Evolutionary conservation across 192 early-diverging fungal species (phyloP).

Genomic region (Hyaloraphidium curvatum): DNA sequence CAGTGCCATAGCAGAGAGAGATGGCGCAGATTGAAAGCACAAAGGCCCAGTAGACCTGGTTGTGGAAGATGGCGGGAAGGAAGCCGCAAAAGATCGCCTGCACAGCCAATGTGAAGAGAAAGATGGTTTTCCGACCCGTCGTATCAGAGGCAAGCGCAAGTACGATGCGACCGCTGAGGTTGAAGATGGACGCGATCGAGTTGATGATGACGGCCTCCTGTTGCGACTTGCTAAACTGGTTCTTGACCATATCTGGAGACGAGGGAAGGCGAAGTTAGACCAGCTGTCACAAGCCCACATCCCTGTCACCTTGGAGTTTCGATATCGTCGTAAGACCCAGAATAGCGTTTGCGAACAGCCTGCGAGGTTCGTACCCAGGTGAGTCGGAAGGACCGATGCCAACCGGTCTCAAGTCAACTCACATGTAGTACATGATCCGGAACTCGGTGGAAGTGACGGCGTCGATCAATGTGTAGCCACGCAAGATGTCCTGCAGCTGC

Average conservation of each 20-base stretch:
- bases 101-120: background rate
- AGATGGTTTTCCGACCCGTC: background rate
- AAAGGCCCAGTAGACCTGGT: conserved; percentile 31
- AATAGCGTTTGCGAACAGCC: conserved; percentile 30
- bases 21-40: conserved; percentile 38
- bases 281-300: background rate
- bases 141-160: conserved; percentile 14
- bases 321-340: conserved; percentile 21
- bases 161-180: conserved; percentile 15
- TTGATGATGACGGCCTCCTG: conserved; percentile 16
- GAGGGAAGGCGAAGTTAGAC: background rate
- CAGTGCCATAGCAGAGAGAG: conserved; percentile 23
- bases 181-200: conserved; percentile 12
- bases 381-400: too few species aligned
- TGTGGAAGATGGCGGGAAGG: background rate
- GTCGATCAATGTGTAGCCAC: conserved; percentile 7
- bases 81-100: background rate
- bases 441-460: conserved; percentile 13
- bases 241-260: conserved; percentile 6
- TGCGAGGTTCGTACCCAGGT: too few species aligned
- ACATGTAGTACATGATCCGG: conserved; percentile 17
- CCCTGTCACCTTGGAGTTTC: conserved; percentile 16
- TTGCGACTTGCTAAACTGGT: conserved; percentile 10
- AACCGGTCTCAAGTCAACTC: too few species aligned
- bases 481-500: background rate